Evolutionary conservation across 768 basidiomycete species (phyloP).

Genomic region (Amanita rubescens): DNA sequence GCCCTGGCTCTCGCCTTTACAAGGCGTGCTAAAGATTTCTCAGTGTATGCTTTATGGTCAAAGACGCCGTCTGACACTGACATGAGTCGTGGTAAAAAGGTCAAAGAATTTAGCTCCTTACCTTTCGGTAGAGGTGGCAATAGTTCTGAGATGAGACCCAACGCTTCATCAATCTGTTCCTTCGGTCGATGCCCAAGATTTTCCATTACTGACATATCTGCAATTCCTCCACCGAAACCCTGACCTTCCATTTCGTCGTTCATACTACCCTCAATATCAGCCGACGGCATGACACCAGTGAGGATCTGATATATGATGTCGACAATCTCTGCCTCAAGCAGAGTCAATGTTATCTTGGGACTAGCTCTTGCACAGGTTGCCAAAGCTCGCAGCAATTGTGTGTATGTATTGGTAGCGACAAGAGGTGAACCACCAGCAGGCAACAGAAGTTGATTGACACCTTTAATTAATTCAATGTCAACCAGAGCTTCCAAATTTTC

Average conservation of each 20-base stretch:
- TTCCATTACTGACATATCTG: constrained; percentile 97
- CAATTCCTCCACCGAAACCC: constrained; percentile 80
- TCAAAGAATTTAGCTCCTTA: constrained; percentile 21
- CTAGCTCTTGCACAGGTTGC: constrained; percentile 85
- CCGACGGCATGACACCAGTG: constrained; percentile 84
- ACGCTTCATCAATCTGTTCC: constrained; percentile 92
- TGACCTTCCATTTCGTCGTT: constrained; percentile 64
- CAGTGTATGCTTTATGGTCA: constrained; percentile 84
- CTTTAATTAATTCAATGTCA: constrained; percentile 69
- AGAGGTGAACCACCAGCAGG: constrained; percentile 84
- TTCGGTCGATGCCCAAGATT: constrained; percentile 94
- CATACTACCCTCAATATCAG: constrained; percentile 35
- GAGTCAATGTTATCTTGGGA: constrained; percentile 75
- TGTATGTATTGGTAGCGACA: constrained; percentile 83
- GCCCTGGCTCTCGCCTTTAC: constrained; percentile 80
- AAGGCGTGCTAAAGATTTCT: constrained; percentile 73
- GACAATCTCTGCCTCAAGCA: constrained; percentile 90
- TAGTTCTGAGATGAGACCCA: constrained; percentile 84
- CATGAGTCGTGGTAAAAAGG: not conserved
- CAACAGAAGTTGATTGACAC: constrained; percentile 78
- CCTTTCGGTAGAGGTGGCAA: constrained; percentile 93
- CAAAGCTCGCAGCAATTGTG: constrained; percentile 77
- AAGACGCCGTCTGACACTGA: constrained; percentile 80
- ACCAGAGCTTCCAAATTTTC: constrained; percentile 85
- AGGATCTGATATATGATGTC: constrained; percentile 92